Percentiles rank a stretch among this genome's conserved stretches.
phyloP scores from a whole-genome alignment of 257 asterid species.

The Solanum ossicruentum region DNA sequence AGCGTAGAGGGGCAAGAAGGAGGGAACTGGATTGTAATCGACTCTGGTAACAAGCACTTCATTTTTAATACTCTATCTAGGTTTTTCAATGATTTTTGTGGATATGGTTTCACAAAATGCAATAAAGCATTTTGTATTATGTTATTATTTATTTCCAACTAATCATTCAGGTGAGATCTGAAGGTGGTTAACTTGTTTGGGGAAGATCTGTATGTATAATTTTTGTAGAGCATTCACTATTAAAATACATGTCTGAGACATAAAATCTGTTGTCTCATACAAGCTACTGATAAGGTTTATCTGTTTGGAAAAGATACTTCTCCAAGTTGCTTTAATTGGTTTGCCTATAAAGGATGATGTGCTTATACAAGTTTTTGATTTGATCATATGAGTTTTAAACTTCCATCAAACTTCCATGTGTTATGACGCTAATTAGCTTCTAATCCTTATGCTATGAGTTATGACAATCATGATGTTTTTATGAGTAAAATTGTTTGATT shows the following conservation, averaged over 20 bases:
- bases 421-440: neutral
- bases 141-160: neutral
- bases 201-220: neutral
- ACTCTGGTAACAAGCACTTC: conserved; percentile 45
- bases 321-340: neutral
- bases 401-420: neutral
- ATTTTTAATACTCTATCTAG: neutral
- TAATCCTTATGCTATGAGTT: neutral
- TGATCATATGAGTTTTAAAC: neutral
- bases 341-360: neutral
- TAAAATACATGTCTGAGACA: neutral
- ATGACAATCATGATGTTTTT: neutral
- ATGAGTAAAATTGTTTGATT: neutral
- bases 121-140: neutral
- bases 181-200: neutral
- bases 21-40: conserved; percentile 90
- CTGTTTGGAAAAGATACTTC: neutral
- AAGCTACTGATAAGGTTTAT: neutral
- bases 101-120: neutral
- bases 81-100: neutral
- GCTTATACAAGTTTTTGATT: neutral
- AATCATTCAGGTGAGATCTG: neutral
- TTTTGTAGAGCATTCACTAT: neutral
- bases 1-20: conserved; percentile 89
- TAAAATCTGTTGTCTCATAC: neutral